phyloP scores from a whole-genome alignment of 306 rosid genomes.

The Lathyrus tuberosus region DNA sequence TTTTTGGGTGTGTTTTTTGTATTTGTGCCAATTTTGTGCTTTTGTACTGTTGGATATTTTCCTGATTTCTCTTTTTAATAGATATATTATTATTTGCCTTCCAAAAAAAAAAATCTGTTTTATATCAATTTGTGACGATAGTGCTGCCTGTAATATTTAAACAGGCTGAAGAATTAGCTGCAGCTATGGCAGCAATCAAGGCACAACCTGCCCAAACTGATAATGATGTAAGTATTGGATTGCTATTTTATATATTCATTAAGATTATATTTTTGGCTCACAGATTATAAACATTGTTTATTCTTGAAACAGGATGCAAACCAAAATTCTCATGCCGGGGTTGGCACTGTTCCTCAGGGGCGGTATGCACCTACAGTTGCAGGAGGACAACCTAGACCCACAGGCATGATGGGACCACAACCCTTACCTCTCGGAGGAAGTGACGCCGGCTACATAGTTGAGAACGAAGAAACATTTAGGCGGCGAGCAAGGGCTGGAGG shows the following conservation, averaged over 20 bases:
- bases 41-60: too few relatives aligned
- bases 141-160: conserved; percentile 27
- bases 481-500: conserved; percentile 84
- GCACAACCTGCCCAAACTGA: conserved; percentile 65
- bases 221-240: conserved; percentile 53
- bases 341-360: conserved; percentile 63
- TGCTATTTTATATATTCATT: not conserved
- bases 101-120: not conserved
- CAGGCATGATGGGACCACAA: conserved; percentile 78
- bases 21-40: too few relatives aligned
- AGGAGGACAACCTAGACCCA: conserved; percentile 90
- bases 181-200: conserved; percentile 83
- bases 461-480: conserved; percentile 66
- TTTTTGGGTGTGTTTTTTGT: too few relatives aligned
- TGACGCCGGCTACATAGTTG: conserved; percentile 60
- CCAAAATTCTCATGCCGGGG: conserved; percentile 69
- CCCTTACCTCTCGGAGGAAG: conserved; percentile 78
- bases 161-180: conserved; percentile 95
- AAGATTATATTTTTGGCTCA: conserved; percentile 13
- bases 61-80: too few relatives aligned
- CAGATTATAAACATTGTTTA: not conserved
- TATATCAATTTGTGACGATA: conserved; percentile 4
- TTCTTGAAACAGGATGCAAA: conserved; percentile 47
- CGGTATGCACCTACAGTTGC: conserved; percentile 85
- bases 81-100: too few relatives aligned